Base-by-base conservation (phyloP, 352 stramenopile genomes). In the Phytophthora constricta region DNA sequence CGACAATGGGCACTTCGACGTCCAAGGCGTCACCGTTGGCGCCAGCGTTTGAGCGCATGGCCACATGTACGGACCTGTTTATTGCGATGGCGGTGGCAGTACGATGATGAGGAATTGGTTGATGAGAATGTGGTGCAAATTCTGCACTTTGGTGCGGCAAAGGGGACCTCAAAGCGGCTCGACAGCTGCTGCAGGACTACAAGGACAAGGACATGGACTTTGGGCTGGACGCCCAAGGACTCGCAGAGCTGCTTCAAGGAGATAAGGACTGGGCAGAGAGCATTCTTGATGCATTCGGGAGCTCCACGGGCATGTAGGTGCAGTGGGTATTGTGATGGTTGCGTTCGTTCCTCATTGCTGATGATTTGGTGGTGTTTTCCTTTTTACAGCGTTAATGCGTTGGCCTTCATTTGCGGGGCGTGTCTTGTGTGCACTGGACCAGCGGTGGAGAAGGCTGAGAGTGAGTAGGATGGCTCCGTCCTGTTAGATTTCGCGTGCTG, bases 201-300 rank as follows among this genome's bases (percentile, higher is more conserved):
- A 87, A 91, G 56, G 84, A 89, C 25, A 90, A 91, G 52, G 84
- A 92, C 46, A 45, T 92, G 62, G 80, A 90, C 53, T 92, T 92
- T 70, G 82, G 82, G 0, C 59, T 92, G 33, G 82, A 92, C 55
- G 72, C 65, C 0, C 72, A 87, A 42, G 70, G 52, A 0, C 70
- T 92, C 10, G 64, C 74, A 1, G 74, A 90, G 34, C 46, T 92
- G 14, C 22, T 90, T 1, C 41, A 65, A n/a, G 66, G 69, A 14
- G 80, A 91, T 59, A 87, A 73, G 45, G 62, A 76, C 8, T 90
- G 80, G 80, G 78, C 82, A 9, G 70, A 87, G 19, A 46, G 37
- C 10, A 87, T 89, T 31, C 79, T 89, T 62, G 77, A 84, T 27
- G 80, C 76, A 0, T 92, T 91, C 58, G 59, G 63, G 5, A 84